Evolutionary conservation across 2,329 filamentous ascomycete genomes (phyloP).

Genomic region (Fusarium illudens): DNA sequence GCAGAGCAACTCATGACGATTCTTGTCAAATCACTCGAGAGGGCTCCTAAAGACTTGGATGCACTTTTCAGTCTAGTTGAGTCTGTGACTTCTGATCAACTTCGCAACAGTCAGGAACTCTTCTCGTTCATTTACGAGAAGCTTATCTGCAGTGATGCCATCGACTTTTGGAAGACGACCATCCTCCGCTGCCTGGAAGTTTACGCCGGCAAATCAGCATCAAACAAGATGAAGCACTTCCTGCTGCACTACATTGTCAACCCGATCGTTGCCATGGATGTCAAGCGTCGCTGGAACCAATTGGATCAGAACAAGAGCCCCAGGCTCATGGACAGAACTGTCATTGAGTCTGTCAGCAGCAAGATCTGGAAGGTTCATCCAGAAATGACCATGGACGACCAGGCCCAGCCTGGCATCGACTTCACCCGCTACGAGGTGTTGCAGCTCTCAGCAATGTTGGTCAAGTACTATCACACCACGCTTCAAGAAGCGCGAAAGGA

Average conservation of each 20-base stretch:
- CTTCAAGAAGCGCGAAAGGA: constrained; percentile 94
- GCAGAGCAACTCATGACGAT: constrained; percentile 88
- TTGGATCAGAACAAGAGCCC: constrained; percentile 65
- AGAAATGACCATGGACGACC: constrained; percentile 83
- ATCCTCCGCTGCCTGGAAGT: constrained; percentile 87
- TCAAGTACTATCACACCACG: constrained; percentile 91
- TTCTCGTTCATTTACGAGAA: constrained; percentile 84
- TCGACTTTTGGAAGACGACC: constrained; percentile 85
- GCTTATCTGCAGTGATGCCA: constrained; percentile 83
- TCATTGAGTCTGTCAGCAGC: constrained; percentile 90
- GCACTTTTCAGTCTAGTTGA: constrained; percentile 86
- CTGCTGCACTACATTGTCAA: constrained; percentile 92
- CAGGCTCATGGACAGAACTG: constrained; percentile 81
- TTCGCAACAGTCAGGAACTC: constrained; percentile 79
- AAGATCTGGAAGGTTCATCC: constrained; percentile 94
- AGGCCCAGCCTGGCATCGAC: constrained; percentile 85
- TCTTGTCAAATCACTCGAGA: constrained; percentile 80
- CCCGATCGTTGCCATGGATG: constrained; percentile 95
- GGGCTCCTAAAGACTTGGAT: constrained; percentile 80
- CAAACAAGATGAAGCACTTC: constrained; percentile 93
- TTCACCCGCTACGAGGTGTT: constrained; percentile 96
- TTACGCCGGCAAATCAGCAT: constrained; percentile 79
- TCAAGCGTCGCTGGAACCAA: constrained; percentile 81
- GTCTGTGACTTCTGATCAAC: constrained; percentile 80
- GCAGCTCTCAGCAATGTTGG: constrained; percentile 90